Percentiles rank a stretch among this genome's conserved stretches.
Conservation (phyloP, 2,329 filamentous ascomycete species). For the Waltergamsia citrina region DNA sequence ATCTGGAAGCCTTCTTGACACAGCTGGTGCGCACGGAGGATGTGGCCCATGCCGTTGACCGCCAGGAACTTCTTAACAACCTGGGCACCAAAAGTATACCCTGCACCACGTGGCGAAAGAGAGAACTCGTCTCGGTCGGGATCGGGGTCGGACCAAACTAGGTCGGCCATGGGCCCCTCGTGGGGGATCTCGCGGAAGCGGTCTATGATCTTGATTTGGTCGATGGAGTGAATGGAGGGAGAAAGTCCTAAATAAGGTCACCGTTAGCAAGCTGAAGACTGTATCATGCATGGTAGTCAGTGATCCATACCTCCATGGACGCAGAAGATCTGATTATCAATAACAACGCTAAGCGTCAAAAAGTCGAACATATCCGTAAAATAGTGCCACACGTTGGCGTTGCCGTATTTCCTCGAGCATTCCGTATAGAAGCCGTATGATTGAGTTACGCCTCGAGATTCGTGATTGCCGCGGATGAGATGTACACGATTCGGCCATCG, state of each 20-base stretch:
- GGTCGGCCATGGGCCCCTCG: slow-evolving; percentile 97
- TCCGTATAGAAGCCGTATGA: slow-evolving; percentile 99
- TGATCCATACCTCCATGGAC: slow-evolving; percentile 68
- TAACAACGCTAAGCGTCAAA: slow-evolving; percentile 90
- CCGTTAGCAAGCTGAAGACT: background rate
- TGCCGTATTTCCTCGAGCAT: slow-evolving; percentile 95
- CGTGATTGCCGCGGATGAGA: slow-evolving; percentile 94
- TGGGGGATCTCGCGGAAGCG: slow-evolving; percentile 97
- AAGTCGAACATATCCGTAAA: slow-evolving; percentile 99
- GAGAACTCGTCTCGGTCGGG: slow-evolving; percentile 97
- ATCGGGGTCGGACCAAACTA: slow-evolving; percentile 97
- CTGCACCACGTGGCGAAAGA: slow-evolving; percentile 82
- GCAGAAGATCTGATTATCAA: slow-evolving; percentile 98
- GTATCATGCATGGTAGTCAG: no score
- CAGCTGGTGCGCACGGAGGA: slow-evolving; percentile 92
- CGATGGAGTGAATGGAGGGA: slow-evolving; percentile 91
- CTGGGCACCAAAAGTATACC: slow-evolving; percentile 95
- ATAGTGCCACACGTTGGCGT: slow-evolving; percentile 98
- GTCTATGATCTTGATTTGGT: slow-evolving; percentile 99
- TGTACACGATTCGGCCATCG: slow-evolving; percentile 86
- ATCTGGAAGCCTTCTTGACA: slow-evolving; percentile 98
- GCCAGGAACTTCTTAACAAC: slow-evolving; percentile 97
- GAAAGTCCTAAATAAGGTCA: slow-evolving; percentile 51
- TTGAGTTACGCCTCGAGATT: slow-evolving; percentile 94
- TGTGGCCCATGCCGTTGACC: slow-evolving; percentile 96